Base-by-base conservation (phyloP, 371 early-diverging fungal genomes). In the Mucor lusitanicus region DNA sequence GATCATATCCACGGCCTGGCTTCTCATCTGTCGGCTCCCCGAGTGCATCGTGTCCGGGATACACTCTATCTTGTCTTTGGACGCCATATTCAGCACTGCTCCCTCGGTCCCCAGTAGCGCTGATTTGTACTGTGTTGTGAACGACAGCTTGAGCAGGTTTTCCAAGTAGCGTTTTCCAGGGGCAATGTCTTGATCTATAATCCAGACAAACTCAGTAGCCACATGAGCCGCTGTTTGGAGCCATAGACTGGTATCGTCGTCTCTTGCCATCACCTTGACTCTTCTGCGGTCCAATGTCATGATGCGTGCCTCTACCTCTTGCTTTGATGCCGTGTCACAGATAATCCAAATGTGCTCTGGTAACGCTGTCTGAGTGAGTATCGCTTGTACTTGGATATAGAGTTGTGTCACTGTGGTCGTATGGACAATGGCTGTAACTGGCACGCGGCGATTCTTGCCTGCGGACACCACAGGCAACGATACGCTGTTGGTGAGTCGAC, bases 261-360 rank as follows among this genome's bases (percentile, higher is more conserved):
- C 72, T 33, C 65, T 55, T 2, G 70, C 73, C 44, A 83, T 75
- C 32, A 81, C 64, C 15, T 73, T 73, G 12, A 82, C 74, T 19
- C 66, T 63, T 39, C 72, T 70, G 21, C 69, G 61, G 11, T 72
- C 70, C 5, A 76, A 48, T 37, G 75, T 70, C 42, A 71, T 67
- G 21, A 69, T 68, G 7, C 70, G 64, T 30, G 72, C 73, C 17
- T 77, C 70, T 8, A 74, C 63, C 25, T 64, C 59, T 1, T 30
- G 28, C 46, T 68, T 70, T 44, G 61, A 64, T 1, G 63, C 62
- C 25, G 68, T 59, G 12, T 70, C 67, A 37, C 80, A 78, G 2
- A 81, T 70, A 58, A 87, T 73, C 87, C 86, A 87, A 40, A 87
- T 75, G 48, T 69, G 67, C 30, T 85, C 80, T 6, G 86, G 81